These are phyloP conservation scores for Gossypium arboreum DNA, from an alignment of 345 rosid genomes.

Conservation along the genomic window DNA sequence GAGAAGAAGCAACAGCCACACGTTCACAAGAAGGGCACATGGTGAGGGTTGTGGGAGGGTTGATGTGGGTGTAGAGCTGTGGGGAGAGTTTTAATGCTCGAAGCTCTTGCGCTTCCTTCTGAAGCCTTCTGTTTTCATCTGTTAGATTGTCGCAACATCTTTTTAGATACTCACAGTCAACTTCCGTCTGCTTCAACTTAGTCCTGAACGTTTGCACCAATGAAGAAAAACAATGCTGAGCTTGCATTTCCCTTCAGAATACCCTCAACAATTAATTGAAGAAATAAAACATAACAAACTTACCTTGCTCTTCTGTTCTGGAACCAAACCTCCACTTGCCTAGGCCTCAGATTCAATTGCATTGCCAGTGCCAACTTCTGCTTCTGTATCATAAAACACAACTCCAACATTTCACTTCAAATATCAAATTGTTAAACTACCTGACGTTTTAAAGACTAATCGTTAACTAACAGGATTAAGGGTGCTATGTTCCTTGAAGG, in stretches of 20 bases:
- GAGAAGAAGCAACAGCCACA: conserved; percentile 42
- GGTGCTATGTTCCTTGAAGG: conserved; percentile 78
- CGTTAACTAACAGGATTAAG: conserved; percentile 72
- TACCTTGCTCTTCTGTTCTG: conserved; percentile 93
- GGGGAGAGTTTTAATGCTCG: conserved; percentile 82
- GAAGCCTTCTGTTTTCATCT: conserved; percentile 70
- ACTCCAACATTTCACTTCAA: not conserved
- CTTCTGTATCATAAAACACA: conserved; percentile 40
- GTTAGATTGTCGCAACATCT: conserved; percentile 76
- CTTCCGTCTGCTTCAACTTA: conserved; percentile 87
- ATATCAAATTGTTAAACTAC: not conserved
- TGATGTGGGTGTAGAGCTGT: conserved; percentile 77
- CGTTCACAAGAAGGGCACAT: conserved; percentile 92
- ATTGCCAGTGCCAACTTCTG: conserved; percentile 72
- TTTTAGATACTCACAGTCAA: conserved; percentile 76
- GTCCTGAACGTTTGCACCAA: conserved; percentile 42
- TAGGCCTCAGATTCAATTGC: conserved; percentile 69
- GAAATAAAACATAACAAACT: conserved; percentile 8
- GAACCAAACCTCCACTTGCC: conserved; percentile 95
- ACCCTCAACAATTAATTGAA: conserved; percentile 12
- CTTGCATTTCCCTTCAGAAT: not conserved
- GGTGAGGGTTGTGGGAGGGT: conserved; percentile 83
- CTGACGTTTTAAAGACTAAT: not conserved
- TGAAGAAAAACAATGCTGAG: too few species aligned
- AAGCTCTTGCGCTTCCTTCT: conserved; percentile 82